A percentile compares a stretch with the other conserved stretches of the same genome.
Conservation (phyloP, 2,329 filamentous ascomycete genomes). For the Pseudogymnoascus sp. region DNA sequence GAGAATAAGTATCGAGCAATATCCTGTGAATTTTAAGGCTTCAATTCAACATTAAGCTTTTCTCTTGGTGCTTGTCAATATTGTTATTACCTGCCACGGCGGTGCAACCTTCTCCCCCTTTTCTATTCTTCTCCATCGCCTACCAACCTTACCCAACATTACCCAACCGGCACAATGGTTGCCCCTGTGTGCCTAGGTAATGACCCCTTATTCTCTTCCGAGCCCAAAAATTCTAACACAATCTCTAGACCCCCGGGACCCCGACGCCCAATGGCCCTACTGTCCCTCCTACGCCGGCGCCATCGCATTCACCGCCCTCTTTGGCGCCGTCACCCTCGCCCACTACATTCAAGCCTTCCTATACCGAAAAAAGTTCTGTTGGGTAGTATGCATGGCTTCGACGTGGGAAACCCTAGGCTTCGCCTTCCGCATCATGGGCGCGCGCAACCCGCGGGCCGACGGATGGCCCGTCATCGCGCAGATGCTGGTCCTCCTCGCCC, state of each 20-base stretch:
- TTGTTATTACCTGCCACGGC: not conserved
- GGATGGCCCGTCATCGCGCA: slow-evolving; percentile 29
- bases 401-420: slow-evolving; percentile 33
- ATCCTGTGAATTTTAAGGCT: not conserved
- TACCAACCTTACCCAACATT: not conserved
- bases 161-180: not conserved
- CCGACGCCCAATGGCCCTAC: slow-evolving; percentile 24
- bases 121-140: not conserved
- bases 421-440: slow-evolving; percentile 13
- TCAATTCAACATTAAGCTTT: not conserved
- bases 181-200: not conserved
- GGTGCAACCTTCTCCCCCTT: not conserved
- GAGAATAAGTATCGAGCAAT: not conserved
- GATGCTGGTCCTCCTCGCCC: slow-evolving; percentile 36
- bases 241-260: slow-evolving; percentile 11
- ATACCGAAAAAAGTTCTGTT: slow-evolving; percentile 32
- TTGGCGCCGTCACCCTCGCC: slow-evolving; percentile 23
- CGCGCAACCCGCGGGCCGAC: slow-evolving; percentile 33
- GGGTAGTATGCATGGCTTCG: slow-evolving; percentile 38
- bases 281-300: slow-evolving; percentile 31
- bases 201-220: not conserved
- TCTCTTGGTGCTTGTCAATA: not conserved
- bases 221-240: not conserved
- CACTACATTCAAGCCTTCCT: slow-evolving; percentile 30
- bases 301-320: slow-evolving; percentile 29